Evolutionary conservation across 768 basidiomycete genomes (phyloP), one percentile per base, ranked within the genome.

Genomic region (Suillus lakei): DNA sequence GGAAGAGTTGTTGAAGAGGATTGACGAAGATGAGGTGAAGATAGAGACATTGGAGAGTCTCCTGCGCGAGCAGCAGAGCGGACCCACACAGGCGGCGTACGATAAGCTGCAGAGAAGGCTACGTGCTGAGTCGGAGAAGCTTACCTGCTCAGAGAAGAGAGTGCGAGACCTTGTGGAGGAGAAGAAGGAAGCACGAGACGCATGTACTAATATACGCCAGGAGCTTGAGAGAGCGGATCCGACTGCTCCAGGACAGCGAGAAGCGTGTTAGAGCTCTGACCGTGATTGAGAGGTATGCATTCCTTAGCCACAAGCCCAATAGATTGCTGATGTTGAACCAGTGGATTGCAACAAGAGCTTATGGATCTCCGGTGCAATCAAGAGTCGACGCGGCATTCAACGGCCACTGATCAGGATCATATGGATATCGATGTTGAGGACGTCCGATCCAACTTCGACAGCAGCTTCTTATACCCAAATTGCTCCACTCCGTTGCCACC

Each of bases 11-110:
- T 66, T 89, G 72, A 81, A 83, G 74, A 81, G 91, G 67, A 86
- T 93, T 34, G 90, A 92, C 51, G 89, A 91, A 70, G 90, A 92
- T 67, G 88, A 88, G 56, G 86, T 85, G 6, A 90, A 87, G 75
- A 88, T 91, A 41, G 76, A 78, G 4, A 83, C 86, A 3, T 71
- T 92, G 63, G 87, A 91, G 71, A 76, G 73, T 53, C 75, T 85
- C 74, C 71, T 86, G 3, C 73, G 78, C 28, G 82, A 82, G 36
- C 72, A 78, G n/a, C 76, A 81, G 28, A 74, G 81, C 53, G 63
- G 78, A 12, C 62, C 69, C 18, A 71, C 50, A 54, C 75, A 80
- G 64, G 68, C 72, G n/a, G 72, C 78, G 66, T 79, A 80, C 64
- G 78, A 82, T 39, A 83, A 78, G 54, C 67, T 87, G 46, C 77